These are phyloP conservation scores for Verticillium nubilum DNA, from an alignment of 2,329 filamentous ascomycete genomes.

Conservation along the genomic window DNA sequence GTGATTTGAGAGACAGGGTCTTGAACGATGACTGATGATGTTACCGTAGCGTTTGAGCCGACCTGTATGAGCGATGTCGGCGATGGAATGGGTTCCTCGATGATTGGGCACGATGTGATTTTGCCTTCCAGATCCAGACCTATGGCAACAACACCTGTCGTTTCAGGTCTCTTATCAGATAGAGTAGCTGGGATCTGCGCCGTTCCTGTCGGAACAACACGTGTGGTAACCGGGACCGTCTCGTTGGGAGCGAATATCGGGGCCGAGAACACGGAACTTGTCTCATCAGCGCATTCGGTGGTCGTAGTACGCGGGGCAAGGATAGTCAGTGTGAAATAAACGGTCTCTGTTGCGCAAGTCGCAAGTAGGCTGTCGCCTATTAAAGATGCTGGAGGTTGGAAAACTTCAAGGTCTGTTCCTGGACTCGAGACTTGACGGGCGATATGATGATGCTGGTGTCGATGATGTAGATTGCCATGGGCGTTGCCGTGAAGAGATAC, in stretches of 20 bases:
- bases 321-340: not conserved
- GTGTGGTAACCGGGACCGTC: conserved; percentile 19
- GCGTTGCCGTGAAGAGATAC: conserved; percentile 4
- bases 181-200: conserved; percentile 21
- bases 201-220: conserved; percentile 17
- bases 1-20: not conserved
- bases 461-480: not conserved
- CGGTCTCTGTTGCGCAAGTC: not conserved
- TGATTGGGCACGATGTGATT: conserved; percentile 15
- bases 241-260: conserved; percentile 4
- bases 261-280: not conserved
- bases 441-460: not conserved
- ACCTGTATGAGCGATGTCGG: conserved; percentile 26
- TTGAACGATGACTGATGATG: not conserved
- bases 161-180: conserved; percentile 21
- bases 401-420: not conserved
- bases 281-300: not conserved
- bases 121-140: conserved; percentile 12
- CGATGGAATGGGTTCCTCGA: conserved; percentile 27
- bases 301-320: not conserved
- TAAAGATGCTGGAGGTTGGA: not conserved
- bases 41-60: not conserved
- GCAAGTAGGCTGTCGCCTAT: not conserved
- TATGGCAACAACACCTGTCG: conserved; percentile 22
- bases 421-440: not conserved